Conservation (phyloP, 2,329 filamentous ascomycete species). For the Clonostachys solani region DNA sequence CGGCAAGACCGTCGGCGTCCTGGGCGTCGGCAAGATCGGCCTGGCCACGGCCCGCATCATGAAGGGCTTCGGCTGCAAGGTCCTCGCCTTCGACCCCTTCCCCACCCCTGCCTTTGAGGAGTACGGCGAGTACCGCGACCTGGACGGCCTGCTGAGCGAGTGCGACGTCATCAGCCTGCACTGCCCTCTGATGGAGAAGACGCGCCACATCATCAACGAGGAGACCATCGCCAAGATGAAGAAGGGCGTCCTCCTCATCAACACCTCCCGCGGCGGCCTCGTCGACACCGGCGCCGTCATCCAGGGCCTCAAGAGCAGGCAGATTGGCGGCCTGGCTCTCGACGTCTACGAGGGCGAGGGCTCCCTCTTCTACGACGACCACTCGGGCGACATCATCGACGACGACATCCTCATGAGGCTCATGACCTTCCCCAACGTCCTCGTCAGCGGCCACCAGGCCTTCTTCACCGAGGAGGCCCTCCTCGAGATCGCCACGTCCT, state of each 20-base stretch:
- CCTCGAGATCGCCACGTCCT: slow-evolving; percentile 57
- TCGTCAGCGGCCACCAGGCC: slow-evolving; percentile 64
- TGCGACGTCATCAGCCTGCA: slow-evolving; percentile 63
- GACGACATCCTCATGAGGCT: slow-evolving; percentile 63
- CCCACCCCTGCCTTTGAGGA: slow-evolving; percentile 41
- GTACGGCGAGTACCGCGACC: slow-evolving; percentile 45
- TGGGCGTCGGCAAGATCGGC: slow-evolving; percentile 64
- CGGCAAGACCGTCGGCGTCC: slow-evolving; percentile 62
- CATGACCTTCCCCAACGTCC: slow-evolving; percentile 64
- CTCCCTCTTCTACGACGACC: slow-evolving; percentile 61
- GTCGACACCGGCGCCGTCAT: slow-evolving; percentile 58
- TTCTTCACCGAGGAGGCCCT: slow-evolving; percentile 67
- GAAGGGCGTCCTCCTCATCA: slow-evolving; percentile 55
- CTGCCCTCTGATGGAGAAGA: slow-evolving; percentile 58
- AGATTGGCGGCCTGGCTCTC: slow-evolving; percentile 57
- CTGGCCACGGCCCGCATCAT: slow-evolving; percentile 58
- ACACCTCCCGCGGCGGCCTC: slow-evolving; percentile 64
- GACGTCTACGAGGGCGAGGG: slow-evolving; percentile 67
- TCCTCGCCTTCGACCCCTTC: slow-evolving; percentile 59
- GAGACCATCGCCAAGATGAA: slow-evolving; percentile 52
- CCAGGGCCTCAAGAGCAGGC: slow-evolving; percentile 53
- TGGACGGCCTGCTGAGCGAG: slow-evolving; percentile 48
- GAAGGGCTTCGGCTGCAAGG: slow-evolving; percentile 58
- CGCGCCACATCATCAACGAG: slow-evolving; percentile 56
- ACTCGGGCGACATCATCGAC: slow-evolving; percentile 60